Evolutionary conservation across 2,329 filamentous ascomycete species (phyloP).

Genomic region (Monosporascus sp.): DNA sequence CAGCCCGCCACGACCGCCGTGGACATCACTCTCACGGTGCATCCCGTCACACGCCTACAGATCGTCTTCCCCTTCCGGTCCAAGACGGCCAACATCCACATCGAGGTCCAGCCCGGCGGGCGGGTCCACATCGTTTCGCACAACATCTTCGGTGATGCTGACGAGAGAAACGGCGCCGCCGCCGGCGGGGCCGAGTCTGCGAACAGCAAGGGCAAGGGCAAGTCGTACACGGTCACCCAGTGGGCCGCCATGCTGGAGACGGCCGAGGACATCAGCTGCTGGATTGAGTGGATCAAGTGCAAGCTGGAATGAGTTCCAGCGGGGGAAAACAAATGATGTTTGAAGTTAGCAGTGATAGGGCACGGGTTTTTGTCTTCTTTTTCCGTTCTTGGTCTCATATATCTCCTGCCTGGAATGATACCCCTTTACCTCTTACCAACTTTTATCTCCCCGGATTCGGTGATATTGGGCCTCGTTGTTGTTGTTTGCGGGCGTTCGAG

Average conservation of each 20-base stretch:
- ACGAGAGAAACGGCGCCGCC: neutral
- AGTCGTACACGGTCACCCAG: constrained; percentile 2
- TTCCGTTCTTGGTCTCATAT: no score
- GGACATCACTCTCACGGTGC: constrained; percentile 49
- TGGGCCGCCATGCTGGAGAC: constrained; percentile 21
- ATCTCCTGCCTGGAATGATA: no score
- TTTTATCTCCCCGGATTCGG: no score
- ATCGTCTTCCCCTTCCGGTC: constrained; percentile 49
- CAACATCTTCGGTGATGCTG: constrained; percentile 38
- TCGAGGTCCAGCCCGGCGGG: constrained; percentile 57
- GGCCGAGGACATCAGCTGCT: constrained; percentile 21
- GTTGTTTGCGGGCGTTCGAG: no score
- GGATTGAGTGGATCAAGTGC: constrained; percentile 23
- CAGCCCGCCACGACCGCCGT: constrained; percentile 17
- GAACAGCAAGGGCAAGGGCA: constrained; percentile 1
- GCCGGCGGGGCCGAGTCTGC: neutral
- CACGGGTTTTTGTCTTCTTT: no score
- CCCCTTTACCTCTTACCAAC: no score
- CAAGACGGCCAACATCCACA: constrained; percentile 45
- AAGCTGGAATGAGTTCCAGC: constrained; percentile 15
- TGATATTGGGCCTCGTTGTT: no score
- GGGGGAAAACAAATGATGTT: neutral
- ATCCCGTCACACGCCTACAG: constrained; percentile 44
- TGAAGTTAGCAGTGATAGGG: no score
- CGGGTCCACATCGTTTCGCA: constrained; percentile 54